Evolutionary conservation across 2,329 filamentous ascomycete species (phyloP).

Genomic region (Nemania diffusa): DNA sequence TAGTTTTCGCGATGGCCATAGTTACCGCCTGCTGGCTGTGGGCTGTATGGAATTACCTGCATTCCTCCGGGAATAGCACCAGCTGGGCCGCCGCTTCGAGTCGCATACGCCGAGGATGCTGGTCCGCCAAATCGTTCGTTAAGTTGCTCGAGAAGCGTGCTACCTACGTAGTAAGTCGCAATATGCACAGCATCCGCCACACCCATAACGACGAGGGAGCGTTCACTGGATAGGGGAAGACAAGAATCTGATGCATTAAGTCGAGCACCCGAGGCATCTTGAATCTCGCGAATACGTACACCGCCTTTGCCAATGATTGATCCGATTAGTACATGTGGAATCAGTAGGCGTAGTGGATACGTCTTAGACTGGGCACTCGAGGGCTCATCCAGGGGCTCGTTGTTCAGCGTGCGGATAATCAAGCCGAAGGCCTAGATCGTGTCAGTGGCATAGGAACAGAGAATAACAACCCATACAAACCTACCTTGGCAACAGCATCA

Average conservation of each 20-base stretch:
- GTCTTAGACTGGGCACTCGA: slow-evolving; percentile 96
- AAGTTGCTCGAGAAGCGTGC: slow-evolving; percentile 96
- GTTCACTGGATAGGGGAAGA: slow-evolving; percentile 92
- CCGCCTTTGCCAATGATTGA: slow-evolving; percentile 99
- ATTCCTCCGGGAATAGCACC: slow-evolving; percentile 96
- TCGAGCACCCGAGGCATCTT: slow-evolving; percentile 95
- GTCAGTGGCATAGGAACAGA: slow-evolving; percentile 33
- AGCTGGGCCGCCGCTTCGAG: slow-evolving; percentile 90
- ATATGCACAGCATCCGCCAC: slow-evolving; percentile 99
- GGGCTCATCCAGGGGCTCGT: slow-evolving; percentile 87
- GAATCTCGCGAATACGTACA: slow-evolving; percentile 95
- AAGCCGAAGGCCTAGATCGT: slow-evolving; percentile 84
- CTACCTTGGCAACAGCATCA: slow-evolving; percentile 94
- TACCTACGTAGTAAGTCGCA: slow-evolving; percentile 97
- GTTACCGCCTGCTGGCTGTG: slow-evolving; percentile 90
- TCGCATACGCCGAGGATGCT: slow-evolving; percentile 96
- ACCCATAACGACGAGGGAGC: slow-evolving; percentile 96
- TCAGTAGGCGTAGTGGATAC: slow-evolving; percentile 92
- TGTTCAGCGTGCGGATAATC: slow-evolving; percentile 98
- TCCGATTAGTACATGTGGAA: slow-evolving; percentile 96
- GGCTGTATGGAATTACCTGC: slow-evolving; percentile 98
- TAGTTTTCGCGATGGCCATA: slow-evolving; percentile 92
- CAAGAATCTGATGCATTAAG: slow-evolving; percentile 97
- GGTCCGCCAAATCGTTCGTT: slow-evolving; percentile 97
- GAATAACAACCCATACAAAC: slow-evolving; percentile 43